phyloP scores from a whole-genome alignment of 441 rosid species.

The Sinapis alba region DNA sequence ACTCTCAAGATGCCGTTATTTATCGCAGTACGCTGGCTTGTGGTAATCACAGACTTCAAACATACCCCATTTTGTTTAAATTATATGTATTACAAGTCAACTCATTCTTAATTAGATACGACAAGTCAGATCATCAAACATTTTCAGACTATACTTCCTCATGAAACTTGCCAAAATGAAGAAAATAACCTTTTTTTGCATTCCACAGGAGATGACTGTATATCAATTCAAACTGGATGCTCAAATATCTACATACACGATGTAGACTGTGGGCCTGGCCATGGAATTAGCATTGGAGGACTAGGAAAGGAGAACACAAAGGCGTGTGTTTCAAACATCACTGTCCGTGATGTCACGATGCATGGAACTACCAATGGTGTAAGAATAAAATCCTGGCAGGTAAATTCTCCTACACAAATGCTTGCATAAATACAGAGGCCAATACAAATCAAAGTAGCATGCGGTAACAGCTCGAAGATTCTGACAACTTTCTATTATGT shows the following conservation, averaged over 20 bases:
- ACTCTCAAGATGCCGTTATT: slow-evolving; percentile 61
- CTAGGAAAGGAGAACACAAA: slow-evolving; percentile 65
- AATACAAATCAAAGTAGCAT: slow-evolving; percentile 2
- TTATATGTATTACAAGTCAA: not conserved
- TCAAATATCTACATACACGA: slow-evolving; percentile 67
- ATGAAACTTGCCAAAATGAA: not conserved
- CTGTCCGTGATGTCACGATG: slow-evolving; percentile 68
- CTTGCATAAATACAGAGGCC: slow-evolving; percentile 8
- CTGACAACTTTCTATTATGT: slow-evolving; percentile 2
- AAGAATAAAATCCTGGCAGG: slow-evolving; percentile 98
- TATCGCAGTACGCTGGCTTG: slow-evolving; percentile 54
- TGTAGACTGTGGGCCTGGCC: slow-evolving; percentile 90
- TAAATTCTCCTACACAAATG: slow-evolving; percentile 21
- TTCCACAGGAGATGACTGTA: slow-evolving; percentile 81
- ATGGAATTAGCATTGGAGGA: slow-evolving; percentile 91
- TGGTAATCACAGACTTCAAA: slow-evolving; percentile 47
- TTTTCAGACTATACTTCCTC: not conserved
- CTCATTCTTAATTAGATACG: slow-evolving; percentile 3
- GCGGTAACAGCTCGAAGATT: slow-evolving; percentile 22
- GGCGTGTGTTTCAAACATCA: slow-evolving; percentile 86
- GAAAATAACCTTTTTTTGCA: slow-evolving; percentile 7
- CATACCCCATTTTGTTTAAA: not conserved
- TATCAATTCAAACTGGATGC: slow-evolving; percentile 85
- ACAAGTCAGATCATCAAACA: slow-evolving; percentile 1
- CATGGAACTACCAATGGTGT: slow-evolving; percentile 74